Conservation (phyloP, 2,329 filamentous ascomycete genomes). For the Fusarium dimerum region DNA sequence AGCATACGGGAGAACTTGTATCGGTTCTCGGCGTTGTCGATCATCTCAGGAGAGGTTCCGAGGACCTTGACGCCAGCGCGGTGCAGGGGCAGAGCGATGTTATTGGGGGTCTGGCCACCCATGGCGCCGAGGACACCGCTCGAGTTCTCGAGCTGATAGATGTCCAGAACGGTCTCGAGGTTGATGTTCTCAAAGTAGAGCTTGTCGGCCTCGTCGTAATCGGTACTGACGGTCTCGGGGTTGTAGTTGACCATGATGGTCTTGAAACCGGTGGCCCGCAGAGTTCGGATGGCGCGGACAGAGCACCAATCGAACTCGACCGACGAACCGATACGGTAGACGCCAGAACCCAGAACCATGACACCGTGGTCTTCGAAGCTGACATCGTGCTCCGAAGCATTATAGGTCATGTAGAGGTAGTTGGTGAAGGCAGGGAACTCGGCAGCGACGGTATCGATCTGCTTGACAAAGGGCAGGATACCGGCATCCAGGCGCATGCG, state of each 20-base stretch:
- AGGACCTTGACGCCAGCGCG: constrained; percentile 88
- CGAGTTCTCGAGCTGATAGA: constrained; percentile 88
- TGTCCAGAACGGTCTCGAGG: constrained; percentile 98
- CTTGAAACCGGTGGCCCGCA: constrained; percentile 89
- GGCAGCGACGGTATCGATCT: constrained; percentile 94
- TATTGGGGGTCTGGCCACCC: constrained; percentile 94
- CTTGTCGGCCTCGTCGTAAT: constrained; percentile 86
- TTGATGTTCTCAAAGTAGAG: constrained; percentile 97
- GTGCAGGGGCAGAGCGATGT: constrained; percentile 92
- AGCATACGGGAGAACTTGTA: constrained; percentile 98
- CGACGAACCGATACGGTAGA: constrained; percentile 96
- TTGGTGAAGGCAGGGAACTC: constrained; percentile 96
- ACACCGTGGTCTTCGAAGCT: constrained; percentile 90
- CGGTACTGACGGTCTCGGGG: constrained; percentile 79
- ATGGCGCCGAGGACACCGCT: constrained; percentile 92
- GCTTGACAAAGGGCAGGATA: constrained; percentile 95
- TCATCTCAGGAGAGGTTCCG: constrained; percentile 89
- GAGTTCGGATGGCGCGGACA: constrained; percentile 81
- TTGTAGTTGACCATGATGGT: constrained; percentile 97
- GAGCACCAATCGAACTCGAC: constrained; percentile 99
- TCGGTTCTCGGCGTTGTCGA: constrained; percentile 96
- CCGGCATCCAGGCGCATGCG: constrained; percentile 81
- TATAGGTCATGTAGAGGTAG: constrained; percentile 98
- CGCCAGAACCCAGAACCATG: constrained; percentile 87
- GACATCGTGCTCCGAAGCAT: constrained; percentile 90